These are phyloP conservation scores for Yamadazyma diddensiae DNA, from an alignment of 1,139 yeast species.

Conservation along the genomic window DNA sequence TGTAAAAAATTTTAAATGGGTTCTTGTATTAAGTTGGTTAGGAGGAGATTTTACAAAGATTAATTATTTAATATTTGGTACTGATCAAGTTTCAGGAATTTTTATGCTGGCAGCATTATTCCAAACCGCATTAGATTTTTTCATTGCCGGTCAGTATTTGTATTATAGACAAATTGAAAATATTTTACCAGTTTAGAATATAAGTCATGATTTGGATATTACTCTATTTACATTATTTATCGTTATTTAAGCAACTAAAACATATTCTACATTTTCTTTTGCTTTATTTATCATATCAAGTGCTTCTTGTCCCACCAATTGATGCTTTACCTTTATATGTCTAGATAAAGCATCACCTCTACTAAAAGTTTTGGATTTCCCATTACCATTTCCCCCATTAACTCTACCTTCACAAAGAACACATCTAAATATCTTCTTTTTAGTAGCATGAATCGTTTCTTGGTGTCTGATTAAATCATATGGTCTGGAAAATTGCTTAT, in stretches of 20 bases:
- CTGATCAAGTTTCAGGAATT: conserved; percentile 62
- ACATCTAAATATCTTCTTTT: conserved; percentile 48
- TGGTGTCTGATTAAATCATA: conserved; percentile 50
- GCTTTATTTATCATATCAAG: conserved; percentile 68
- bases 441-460: conserved; percentile 48
- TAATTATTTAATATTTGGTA: conserved; percentile 68
- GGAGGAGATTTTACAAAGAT: conserved; percentile 84
- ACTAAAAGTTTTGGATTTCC: conserved; percentile 52
- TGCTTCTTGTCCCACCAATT: conserved; percentile 46
- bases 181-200: conserved; percentile 8
- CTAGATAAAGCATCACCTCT: conserved; percentile 50
- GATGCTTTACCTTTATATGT: conserved; percentile 49
- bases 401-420: conserved; percentile 50
- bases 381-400: conserved; percentile 54
- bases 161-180: conserved; percentile 40
- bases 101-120: conserved; percentile 77
- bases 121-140: conserved; percentile 74
- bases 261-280: conserved; percentile 70
- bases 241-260: conserved; percentile 20
- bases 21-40: conserved; percentile 78
- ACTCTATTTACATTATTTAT: background rate
- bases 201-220: conserved; percentile 1
- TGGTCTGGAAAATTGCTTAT: conserved; percentile 47
- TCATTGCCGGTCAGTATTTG: conserved; percentile 73
- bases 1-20: conserved; percentile 73